Conservation (phyloP, 1,284 basidiomycete genomes). For the Marasmius fiardii region DNA sequence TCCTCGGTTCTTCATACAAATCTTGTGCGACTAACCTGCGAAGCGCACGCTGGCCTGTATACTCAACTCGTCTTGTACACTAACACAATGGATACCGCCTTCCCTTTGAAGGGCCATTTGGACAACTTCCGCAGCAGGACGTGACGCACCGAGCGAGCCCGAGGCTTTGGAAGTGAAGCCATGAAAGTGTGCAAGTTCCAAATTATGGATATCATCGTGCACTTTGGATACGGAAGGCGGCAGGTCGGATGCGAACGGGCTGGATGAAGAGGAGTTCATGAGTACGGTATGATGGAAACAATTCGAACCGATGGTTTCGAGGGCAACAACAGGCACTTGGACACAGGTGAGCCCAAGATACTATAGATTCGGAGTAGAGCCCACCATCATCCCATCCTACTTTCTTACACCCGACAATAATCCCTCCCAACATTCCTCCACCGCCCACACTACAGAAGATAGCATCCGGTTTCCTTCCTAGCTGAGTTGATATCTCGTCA, state of each 20-base stretch:
- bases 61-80: constrained; percentile 61
- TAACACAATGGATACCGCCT: constrained; percentile 54
- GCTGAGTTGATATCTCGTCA: constrained; percentile 53
- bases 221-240: constrained; percentile 36
- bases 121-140: constrained; percentile 56
- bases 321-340: constrained; percentile 59
- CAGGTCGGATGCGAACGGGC: constrained; percentile 23
- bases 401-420: constrained; percentile 59
- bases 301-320: constrained; percentile 69
- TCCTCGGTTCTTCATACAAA: not conserved
- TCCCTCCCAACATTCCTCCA: constrained; percentile 64
- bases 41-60: constrained; percentile 58
- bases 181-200: constrained; percentile 53
- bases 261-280: constrained; percentile 41
- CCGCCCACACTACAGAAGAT: constrained; percentile 78
- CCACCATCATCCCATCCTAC: constrained; percentile 65
- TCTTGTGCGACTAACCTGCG: constrained; percentile 41
- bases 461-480: constrained; percentile 57
- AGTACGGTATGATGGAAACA: constrained; percentile 70
- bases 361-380: constrained; percentile 15
- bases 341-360: not conserved
- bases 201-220: constrained; percentile 34
- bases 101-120: constrained; percentile 57
- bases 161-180: constrained; percentile 61
- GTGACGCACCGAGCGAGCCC: constrained; percentile 65